Evolutionary conservation across 495 filamentous ascomycete genomes (phyloP).

Genomic region (Annulohypoxylon bovei): DNA sequence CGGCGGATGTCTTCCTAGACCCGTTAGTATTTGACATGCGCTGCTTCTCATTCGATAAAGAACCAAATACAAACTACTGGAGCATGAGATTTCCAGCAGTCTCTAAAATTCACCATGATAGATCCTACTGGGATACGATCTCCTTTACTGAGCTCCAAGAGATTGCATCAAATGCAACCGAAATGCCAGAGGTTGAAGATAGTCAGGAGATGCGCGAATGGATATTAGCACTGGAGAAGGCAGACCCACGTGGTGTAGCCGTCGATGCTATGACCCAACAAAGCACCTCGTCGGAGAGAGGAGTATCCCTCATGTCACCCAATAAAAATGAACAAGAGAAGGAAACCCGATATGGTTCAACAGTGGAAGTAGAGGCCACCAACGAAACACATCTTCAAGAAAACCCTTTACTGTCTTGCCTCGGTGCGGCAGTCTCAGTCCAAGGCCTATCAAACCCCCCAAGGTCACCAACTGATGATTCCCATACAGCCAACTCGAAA

Average conservation of each 20-base stretch:
- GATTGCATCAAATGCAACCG: conserved; percentile 52
- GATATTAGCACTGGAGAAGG: conserved; percentile 62
- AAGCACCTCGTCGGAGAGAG: conserved; percentile 26
- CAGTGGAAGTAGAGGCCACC: not conserved
- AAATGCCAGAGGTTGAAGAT: conserved; percentile 47
- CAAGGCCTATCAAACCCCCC: not conserved
- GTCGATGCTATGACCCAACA: conserved; percentile 47
- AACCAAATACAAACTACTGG: conserved; percentile 57
- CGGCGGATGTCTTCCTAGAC: conserved; percentile 49
- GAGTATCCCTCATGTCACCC: not conserved
- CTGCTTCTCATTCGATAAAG: conserved; percentile 59
- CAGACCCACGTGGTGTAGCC: conserved; percentile 50
- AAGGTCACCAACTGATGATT: conserved; percentile 11
- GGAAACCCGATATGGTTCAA: not conserved
- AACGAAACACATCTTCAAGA: not conserved
- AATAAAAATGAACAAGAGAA: not conserved
- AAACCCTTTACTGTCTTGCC: not conserved
- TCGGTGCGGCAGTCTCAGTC: not conserved
- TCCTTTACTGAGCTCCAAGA: conserved; percentile 57
- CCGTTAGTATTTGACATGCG: conserved; percentile 59
- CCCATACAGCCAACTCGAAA: not conserved
- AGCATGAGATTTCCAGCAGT: conserved; percentile 58
- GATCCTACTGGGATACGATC: conserved; percentile 54
- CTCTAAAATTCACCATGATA: conserved; percentile 58
- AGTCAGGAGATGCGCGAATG: conserved; percentile 65